Base-by-base conservation (phyloP, 176 grass and related monocot species). In the Triticum timopheevii region DNA sequence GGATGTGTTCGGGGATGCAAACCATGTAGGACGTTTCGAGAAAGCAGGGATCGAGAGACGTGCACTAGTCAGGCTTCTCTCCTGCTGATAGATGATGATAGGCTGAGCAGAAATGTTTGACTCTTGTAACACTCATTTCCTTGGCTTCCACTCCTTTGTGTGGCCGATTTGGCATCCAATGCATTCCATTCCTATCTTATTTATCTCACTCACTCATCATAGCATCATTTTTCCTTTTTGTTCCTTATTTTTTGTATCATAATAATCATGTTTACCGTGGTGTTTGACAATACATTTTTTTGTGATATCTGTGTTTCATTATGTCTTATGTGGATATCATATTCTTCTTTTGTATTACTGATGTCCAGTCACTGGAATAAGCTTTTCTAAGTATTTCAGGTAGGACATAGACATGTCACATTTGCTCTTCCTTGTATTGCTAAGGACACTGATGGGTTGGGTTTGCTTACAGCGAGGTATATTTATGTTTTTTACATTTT, bases 21-120 rank as follows among this genome's bases (percentile, higher is more conserved):
- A 50, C 67, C 38, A 11, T 69, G 58, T 72, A 81, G 39, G 78
- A 82, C 76, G 70, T 90, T 49, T 49, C 45, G 4, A 49, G 45
- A 13, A 49, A 13, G 61, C 77, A 56, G 75, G 56, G 45, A 68
- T 61, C n/a, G 73, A 69, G 77, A 87, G 76, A 38, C 50, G 69
- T 91, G 66, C 73, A 72, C 82, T 92, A 85, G 75, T 87, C 69
- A 33, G 50, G 68, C 82, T 84, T 74, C 44, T 47, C 12, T 47
- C n/a, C 6, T 49, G 13, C 45, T 15, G 54, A 75, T 52, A 61
- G 59, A 27, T 66, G 59, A 27, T 66, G 34, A 34, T 68, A n/a
- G 20, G 35, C 4, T 1, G 81, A 88, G 82, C 65, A 83, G 85
- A 63, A 89, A 89, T 85, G 40, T 86, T 93, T 90, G 90, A 90